Conservation (phyloP, 352 stramenopile genomes). For the Globisporangium alternatum region DNA sequence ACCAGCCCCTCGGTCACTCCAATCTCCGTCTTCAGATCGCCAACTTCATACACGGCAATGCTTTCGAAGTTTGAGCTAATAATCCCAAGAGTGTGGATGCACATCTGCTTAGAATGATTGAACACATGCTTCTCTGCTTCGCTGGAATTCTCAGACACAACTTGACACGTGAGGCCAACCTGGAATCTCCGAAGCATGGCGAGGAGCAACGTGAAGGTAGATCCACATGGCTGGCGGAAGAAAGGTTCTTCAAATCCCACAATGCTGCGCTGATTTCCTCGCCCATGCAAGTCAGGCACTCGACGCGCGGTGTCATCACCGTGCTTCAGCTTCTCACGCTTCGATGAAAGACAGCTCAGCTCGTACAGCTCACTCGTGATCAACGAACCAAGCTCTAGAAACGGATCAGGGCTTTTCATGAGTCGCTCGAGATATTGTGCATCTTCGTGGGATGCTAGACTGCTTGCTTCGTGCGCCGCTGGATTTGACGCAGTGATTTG, state of each 20-base stretch:
- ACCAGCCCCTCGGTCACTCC: slow-evolving; percentile 35
- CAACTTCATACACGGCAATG: slow-evolving; percentile 54
- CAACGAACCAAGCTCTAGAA: slow-evolving; percentile 23
- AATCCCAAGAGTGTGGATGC: slow-evolving; percentile 45
- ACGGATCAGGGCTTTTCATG: slow-evolving; percentile 3
- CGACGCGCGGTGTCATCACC: background rate
- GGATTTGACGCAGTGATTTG: background rate
- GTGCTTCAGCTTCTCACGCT: background rate
- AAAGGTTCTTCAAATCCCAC: slow-evolving; percentile 77
- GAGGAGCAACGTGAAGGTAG: slow-evolving; percentile 51
- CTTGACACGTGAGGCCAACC: background rate
- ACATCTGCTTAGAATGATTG: slow-evolving; percentile 15
- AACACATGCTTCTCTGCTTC: background rate
- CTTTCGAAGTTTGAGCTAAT: slow-evolving; percentile 68
- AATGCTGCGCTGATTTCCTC: background rate
- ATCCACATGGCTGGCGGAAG: slow-evolving; percentile 57
- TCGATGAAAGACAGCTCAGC: slow-evolving; percentile 10
- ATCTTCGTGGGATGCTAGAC: background rate
- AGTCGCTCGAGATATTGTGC: slow-evolving; percentile 4
- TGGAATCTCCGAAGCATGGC: slow-evolving; percentile 45
- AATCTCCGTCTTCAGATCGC: slow-evolving; percentile 31
- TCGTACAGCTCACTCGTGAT: slow-evolving; percentile 19
- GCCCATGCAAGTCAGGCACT: background rate
- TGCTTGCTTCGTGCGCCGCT: background rate
- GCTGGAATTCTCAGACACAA: background rate